phyloP scores from a whole-genome alignment of 1,284 basidiomycete genomes.

The Rhizoctonia solani region DNA sequence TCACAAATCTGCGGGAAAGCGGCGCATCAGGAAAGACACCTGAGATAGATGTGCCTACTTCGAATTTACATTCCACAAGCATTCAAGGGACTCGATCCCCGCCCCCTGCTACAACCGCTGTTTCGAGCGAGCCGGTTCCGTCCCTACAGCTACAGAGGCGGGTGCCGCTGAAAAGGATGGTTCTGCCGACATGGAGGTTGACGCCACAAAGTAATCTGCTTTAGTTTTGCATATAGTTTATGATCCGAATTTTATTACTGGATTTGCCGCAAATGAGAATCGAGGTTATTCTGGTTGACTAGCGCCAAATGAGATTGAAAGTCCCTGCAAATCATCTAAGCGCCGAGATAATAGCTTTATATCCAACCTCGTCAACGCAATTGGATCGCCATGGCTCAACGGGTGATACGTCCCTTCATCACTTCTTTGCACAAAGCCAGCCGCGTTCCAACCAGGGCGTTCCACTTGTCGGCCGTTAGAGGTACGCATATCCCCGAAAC shows the following conservation, averaged over 20 bases:
- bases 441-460: background rate
- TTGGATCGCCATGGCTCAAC: constrained; percentile 19
- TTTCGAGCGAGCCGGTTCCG: no score
- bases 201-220: background rate
- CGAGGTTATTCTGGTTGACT: background rate
- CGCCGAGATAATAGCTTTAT: background rate
- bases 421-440: background rate
- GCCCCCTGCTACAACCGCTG: background rate
- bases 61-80: background rate
- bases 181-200: constrained; percentile 15
- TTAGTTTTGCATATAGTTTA: no score
- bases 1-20: constrained; percentile 37
- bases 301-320: background rate
- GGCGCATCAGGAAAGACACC: constrained; percentile 1
- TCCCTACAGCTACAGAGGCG: no score
- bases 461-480: background rate
- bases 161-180: constrained; percentile 24
- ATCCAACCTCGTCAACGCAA: constrained; percentile 18
- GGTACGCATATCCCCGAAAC: no score
- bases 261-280: background rate
- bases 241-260: background rate
- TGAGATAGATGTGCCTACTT: background rate
- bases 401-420: constrained; percentile 23
- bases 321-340: background rate
- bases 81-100: constrained; percentile 4